Evolutionary conservation across 306 rosid species (phyloP).

Genomic region (Pyrus pyrifolia): DNA sequence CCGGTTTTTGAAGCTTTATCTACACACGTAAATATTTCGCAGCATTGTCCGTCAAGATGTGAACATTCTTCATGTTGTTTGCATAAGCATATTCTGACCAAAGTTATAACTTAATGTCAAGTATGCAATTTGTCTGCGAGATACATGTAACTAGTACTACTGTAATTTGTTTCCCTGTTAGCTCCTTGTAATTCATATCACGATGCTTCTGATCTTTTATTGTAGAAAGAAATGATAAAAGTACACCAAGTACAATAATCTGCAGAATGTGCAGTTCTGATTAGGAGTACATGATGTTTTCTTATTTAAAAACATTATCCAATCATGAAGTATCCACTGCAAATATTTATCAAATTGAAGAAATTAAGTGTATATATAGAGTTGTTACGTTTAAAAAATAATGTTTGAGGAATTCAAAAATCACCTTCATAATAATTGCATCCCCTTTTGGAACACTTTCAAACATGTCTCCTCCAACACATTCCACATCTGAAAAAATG

Average conservation of each 20-base stretch:
- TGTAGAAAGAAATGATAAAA: not conserved
- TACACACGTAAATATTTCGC: slow-evolving; percentile 5
- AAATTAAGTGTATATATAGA: too few relatives aligned
- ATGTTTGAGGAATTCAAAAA: not conserved
- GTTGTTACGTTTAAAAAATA: not conserved
- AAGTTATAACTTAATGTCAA: slow-evolving; percentile 17
- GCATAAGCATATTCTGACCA: slow-evolving; percentile 33
- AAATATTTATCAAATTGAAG: not conserved
- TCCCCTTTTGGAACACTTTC: slow-evolving; percentile 47
- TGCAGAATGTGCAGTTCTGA: not conserved
- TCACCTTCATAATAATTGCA: slow-evolving; percentile 56
- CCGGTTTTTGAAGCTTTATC: slow-evolving; percentile 18
- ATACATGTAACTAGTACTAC: slow-evolving; percentile 28
- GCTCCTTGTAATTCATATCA: slow-evolving; percentile 5
- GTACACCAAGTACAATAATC: not conserved
- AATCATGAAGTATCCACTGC: slow-evolving; percentile 39
- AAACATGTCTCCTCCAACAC: slow-evolving; percentile 50
- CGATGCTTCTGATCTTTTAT: not conserved
- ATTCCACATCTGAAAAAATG: slow-evolving; percentile 28
- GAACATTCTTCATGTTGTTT: slow-evolving; percentile 29
- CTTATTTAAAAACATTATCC: not conserved
- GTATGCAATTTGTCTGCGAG: slow-evolving; percentile 22
- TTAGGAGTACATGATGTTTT: too few relatives aligned
- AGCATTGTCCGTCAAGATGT: slow-evolving; percentile 31
- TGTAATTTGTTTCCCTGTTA: slow-evolving; percentile 10